These are phyloP conservation scores for Erodium trifolium DNA, from an alignment of 441 rosid species.

Conservation along the genomic window DNA sequence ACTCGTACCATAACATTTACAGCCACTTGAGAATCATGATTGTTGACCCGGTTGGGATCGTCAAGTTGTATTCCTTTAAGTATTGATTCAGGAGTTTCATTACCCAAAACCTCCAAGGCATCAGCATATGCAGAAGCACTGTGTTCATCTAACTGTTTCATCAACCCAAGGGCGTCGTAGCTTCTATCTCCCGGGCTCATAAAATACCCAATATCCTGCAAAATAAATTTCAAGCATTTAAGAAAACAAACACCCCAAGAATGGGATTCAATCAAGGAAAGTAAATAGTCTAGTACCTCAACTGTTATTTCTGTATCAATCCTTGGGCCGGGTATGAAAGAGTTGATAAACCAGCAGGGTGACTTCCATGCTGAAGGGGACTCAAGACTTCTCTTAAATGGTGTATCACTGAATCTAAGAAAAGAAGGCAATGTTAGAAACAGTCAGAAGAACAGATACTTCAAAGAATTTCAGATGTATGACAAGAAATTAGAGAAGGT, in stretches of 20 bases:
- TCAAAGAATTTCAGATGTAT: neutral
- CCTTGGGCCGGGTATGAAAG: slow-evolving; percentile 75
- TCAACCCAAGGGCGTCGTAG: slow-evolving; percentile 84
- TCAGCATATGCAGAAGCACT: slow-evolving; percentile 81
- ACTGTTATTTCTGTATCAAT: slow-evolving; percentile 76
- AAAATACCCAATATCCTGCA: slow-evolving; percentile 77
- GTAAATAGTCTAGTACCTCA: slow-evolving; percentile 43
- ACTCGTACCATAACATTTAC: slow-evolving; percentile 39
- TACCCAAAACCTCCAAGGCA: slow-evolving; percentile 79
- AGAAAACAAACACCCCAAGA: slow-evolving; percentile 5
- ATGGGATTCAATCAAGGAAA: neutral
- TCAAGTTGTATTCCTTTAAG: slow-evolving; percentile 34
- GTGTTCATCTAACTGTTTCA: slow-evolving; percentile 85
- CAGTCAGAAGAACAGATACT: slow-evolving; percentile 4
- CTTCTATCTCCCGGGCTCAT: slow-evolving; percentile 87
- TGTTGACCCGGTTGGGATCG: slow-evolving; percentile 36
- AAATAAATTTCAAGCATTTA: slow-evolving; percentile 12
- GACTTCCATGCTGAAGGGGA: slow-evolving; percentile 99
- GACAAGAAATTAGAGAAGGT: neutral
- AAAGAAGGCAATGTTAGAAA: slow-evolving; percentile 11
- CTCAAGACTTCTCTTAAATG: slow-evolving; percentile 73
- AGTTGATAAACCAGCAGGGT: slow-evolving; percentile 83
- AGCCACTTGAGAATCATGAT: slow-evolving; percentile 34
- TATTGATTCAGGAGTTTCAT: slow-evolving; percentile 57
- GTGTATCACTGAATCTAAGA: slow-evolving; percentile 78